Evolutionary conservation across 1,284 basidiomycete genomes (phyloP).

Genomic region (Puccinia brachypodii): DNA sequence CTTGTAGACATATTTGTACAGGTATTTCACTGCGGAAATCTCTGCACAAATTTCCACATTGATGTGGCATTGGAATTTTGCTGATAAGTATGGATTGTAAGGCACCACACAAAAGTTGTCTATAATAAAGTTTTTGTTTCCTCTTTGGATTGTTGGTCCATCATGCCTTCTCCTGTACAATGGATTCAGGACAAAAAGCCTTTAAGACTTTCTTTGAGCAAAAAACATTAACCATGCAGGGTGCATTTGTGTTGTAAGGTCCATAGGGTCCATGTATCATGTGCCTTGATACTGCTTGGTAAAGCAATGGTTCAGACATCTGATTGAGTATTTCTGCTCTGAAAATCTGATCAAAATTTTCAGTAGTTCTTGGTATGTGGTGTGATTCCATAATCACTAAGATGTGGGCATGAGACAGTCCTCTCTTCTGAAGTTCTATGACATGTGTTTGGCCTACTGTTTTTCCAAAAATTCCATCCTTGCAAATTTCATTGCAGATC

Average conservation of each 20-base stretch:
- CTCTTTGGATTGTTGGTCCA: neutral
- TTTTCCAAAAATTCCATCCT: too few species aligned
- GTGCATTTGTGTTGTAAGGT: neutral
- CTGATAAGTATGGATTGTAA: conserved; percentile 1
- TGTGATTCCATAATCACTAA: too few species aligned
- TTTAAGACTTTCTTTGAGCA: neutral
- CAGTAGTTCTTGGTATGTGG: too few species aligned
- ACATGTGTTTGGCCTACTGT: too few species aligned
- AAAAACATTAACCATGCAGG: neutral
- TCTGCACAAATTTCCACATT: conserved; percentile 1
- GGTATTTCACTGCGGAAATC: conserved; percentile 11
- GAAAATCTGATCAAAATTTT: too few species aligned
- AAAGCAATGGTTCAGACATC: too few species aligned
- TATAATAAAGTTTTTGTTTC: neutral
- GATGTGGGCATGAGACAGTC: too few species aligned
- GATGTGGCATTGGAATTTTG: conserved; percentile 17
- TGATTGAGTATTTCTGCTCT: too few species aligned
- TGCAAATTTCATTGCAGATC: too few species aligned
- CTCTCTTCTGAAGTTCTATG: too few species aligned
- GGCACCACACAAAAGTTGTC: neutral
- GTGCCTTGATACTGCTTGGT: too few species aligned
- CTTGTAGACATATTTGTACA: conserved; percentile 29
- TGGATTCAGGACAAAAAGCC: neutral
- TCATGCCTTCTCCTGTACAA: neutral
- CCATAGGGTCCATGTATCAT: too few species aligned